Base-by-base conservation (phyloP, 805 yeast genomes). In the Sugiyamaella chiloensis region DNA sequence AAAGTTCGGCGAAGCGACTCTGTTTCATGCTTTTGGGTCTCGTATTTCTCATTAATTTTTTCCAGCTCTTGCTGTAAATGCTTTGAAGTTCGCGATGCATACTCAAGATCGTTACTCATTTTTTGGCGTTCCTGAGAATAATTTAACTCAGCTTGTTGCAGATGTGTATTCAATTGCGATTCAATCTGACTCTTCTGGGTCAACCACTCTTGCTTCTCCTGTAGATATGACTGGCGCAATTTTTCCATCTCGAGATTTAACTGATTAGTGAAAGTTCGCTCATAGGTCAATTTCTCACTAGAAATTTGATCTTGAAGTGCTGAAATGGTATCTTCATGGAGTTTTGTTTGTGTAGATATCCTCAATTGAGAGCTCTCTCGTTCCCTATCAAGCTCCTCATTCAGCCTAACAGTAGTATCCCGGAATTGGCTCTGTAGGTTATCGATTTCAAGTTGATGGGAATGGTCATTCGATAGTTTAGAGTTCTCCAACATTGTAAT, bases 1-100 rank as follows among this genome's bases (percentile, higher is more conserved):
- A 70, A 54, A 21, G 64, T 52, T 0, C 42, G 50, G 48, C 67
- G 60, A 19, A 68, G 62, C 4, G 51, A 44, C 14, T 48, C 48
- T 9, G 60, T 60, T 27, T 61, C 62, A 7, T 49, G 48, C 17
- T 56, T 52, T 30, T 60, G 63, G n/a, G 52, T 48, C 9, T 60
- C 52, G 23, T 61, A 53, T 20, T 62, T 54, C 3, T 55, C 42
- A 12, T 60, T 51, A 16, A 65, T 46, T 9, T 51, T 47, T n/a
- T 53, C 48, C 19, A 61, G 46, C 16, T 57, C 47, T 2, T 50
- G 37, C 17, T 52, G 44, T 12, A 63, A 45, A 2, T 39, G 32
- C 2, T 46, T 40, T 9, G 36, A 16, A 41, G 40, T 26, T 11
- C 39, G 30, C 17, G 34, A 24, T 5, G 30, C 29, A 3, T 16